Conservation (phyloP, 306 rosid species). For the Vachellia collinsii region DNA sequence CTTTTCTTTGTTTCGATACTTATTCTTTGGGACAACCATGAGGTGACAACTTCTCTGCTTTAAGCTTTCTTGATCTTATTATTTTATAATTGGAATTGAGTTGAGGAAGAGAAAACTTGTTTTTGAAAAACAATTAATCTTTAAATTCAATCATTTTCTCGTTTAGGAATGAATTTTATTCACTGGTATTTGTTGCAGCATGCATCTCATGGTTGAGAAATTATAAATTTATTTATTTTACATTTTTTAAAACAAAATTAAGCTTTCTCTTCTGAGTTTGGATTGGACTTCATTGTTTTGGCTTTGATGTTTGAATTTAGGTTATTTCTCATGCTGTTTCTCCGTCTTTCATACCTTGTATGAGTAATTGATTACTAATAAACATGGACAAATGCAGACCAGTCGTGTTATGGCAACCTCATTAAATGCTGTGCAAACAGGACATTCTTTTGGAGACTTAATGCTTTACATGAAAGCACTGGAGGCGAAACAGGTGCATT, state of each 20-base stretch:
- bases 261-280: constrained; percentile 17
- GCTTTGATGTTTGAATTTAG: constrained; percentile 1
- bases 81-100: constrained; percentile 5
- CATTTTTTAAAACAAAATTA: not conserved
- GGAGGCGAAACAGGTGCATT: constrained; percentile 67
- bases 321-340: constrained; percentile 8
- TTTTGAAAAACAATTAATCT: constrained; percentile 1
- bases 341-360: constrained; percentile 13
- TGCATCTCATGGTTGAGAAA: not conserved
- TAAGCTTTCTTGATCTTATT: constrained; percentile 2
- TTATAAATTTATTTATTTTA: not conserved
- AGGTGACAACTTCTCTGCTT: not conserved
- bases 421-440: constrained; percentile 78
- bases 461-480: constrained; percentile 78
- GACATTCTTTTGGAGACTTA: constrained; percentile 85
- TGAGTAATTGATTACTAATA: not conserved
- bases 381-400: constrained; percentile 62
- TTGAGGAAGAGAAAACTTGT: not conserved
- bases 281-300: not conserved
- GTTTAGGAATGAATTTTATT: not conserved
- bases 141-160: not conserved
- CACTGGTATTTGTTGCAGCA: not conserved
- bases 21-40: not conserved
- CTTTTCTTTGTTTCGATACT: constrained; percentile 21
- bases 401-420: constrained; percentile 74